Evolutionary conservation across 139 green algal species (phyloP).

Genomic region (Axilococcus clingmanii): DNA sequence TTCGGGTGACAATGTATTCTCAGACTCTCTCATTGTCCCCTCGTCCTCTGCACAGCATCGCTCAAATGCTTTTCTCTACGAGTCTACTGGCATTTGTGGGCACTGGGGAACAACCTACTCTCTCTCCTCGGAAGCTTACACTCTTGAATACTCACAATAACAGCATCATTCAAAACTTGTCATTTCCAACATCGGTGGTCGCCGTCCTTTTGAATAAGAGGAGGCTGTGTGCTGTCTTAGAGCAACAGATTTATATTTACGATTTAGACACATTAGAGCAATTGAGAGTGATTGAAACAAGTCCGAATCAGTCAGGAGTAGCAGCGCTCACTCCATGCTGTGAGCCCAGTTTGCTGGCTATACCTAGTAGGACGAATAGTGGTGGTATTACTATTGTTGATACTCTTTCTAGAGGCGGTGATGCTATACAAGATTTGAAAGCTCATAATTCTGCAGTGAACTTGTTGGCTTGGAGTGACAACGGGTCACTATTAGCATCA

Average conservation of each 20-base stretch:
- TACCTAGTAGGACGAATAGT: slow-evolving; percentile 35
- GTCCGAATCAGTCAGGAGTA: not conserved
- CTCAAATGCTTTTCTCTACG: slow-evolving; percentile 76
- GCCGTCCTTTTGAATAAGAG: slow-evolving; percentile 62
- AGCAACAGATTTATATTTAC: not conserved
- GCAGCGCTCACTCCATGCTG: not conserved
- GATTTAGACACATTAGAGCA: not conserved
- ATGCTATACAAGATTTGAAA: slow-evolving; percentile 53
- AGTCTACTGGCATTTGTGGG: slow-evolving; percentile 69
- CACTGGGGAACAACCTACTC: slow-evolving; percentile 65
- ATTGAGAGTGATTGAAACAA: not conserved
- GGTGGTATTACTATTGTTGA: slow-evolving; percentile 54
- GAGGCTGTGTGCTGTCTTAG: not conserved
- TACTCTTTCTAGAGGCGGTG: slow-evolving; percentile 22
- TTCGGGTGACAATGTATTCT: too few species aligned
- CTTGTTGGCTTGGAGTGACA: slow-evolving; percentile 29
- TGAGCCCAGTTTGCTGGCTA: slow-evolving; percentile 36
- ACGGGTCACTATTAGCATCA: slow-evolving; percentile 56
- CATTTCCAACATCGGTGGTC: slow-evolving; percentile 52
- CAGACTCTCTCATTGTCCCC: too few species aligned
- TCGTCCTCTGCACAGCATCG: too few species aligned
- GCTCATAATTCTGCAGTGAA: slow-evolving; percentile 61
- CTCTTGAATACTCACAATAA: slow-evolving; percentile 62
- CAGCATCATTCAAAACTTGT: slow-evolving; percentile 47
- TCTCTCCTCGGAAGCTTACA: slow-evolving; percentile 58